A percentile compares a stretch with the other conserved stretches of the same genome.
Evolutionary conservation across 345 rosid species (phyloP).

Genomic region (Mangifera indica): DNA sequence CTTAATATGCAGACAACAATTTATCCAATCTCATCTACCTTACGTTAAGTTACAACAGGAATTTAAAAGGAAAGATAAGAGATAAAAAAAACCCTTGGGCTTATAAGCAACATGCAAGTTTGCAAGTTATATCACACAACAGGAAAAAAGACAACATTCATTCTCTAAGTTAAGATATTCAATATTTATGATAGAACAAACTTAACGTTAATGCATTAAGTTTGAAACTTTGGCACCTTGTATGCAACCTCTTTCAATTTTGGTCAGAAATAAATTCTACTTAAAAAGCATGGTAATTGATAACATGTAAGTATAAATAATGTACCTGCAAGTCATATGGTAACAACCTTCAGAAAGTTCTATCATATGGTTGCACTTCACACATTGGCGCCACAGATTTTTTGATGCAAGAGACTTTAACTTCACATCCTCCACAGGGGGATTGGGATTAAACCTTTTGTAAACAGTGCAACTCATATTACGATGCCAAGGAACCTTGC

Average conservation of each 20-base stretch:
- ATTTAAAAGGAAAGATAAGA: background rate
- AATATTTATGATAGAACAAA: background rate
- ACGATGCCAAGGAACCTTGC: constrained; percentile 83
- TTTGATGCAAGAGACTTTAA: constrained; percentile 48
- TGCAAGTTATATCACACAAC: background rate
- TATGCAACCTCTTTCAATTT: background rate
- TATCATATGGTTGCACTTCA: constrained; percentile 54
- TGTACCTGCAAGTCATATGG: constrained; percentile 75
- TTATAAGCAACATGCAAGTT: background rate
- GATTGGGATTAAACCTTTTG: constrained; percentile 41
- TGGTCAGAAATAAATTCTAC: background rate
- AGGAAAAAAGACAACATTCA: too few relatives aligned
- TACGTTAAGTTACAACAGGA: background rate
- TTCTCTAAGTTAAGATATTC: background rate
- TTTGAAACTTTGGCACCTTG: background rate
- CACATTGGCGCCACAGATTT: constrained; percentile 61
- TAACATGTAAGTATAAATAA: background rate
- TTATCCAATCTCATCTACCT: background rate
- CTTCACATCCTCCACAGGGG: constrained; percentile 41
- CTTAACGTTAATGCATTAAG: background rate
- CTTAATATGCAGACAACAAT: background rate
- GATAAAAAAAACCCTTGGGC: background rate
- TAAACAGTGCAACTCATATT: constrained; percentile 43
- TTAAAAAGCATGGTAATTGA: background rate
- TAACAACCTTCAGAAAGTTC: constrained; percentile 65